These are phyloP conservation scores for Leishmania amazonensis DNA, from an alignment of 208 protist species.

Conservation along the genomic window DNA sequence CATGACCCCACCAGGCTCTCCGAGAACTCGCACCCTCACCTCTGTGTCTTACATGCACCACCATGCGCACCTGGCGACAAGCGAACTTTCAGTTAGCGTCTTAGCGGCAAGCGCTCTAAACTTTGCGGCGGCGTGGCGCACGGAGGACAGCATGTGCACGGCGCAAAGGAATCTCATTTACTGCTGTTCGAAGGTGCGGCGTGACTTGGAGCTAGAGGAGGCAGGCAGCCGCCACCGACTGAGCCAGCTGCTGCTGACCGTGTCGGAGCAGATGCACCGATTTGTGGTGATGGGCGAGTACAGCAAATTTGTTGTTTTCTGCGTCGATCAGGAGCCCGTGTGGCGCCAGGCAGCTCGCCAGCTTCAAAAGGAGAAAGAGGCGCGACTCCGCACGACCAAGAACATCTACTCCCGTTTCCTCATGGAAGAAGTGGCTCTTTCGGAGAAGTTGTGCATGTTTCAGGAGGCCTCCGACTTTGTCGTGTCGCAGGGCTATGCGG, in stretches of 20 bases:
- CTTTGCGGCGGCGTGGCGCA: slow-evolving; percentile 24
- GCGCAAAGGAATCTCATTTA: slow-evolving; percentile 32
- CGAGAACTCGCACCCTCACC: slow-evolving; percentile 8
- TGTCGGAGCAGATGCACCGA: slow-evolving; percentile 33
- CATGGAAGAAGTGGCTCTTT: slow-evolving; percentile 32
- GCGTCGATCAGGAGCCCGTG: slow-evolving; percentile 38
- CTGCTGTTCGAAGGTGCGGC: slow-evolving; percentile 18
- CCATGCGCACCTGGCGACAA: slow-evolving; percentile 6
- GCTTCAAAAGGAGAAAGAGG: slow-evolving; percentile 34
- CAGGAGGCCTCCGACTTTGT: slow-evolving; percentile 54
- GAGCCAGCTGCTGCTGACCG: slow-evolving; percentile 21
- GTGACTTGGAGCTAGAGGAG: slow-evolving; percentile 33
- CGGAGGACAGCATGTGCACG: slow-evolving; percentile 12
- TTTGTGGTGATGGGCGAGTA: slow-evolving; percentile 28
- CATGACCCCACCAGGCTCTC: background rate
- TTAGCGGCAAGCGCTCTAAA: slow-evolving; percentile 25
- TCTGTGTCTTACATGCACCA: slow-evolving; percentile 13
- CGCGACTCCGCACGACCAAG: slow-evolving; percentile 46
- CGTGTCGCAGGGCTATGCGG: slow-evolving; percentile 39
- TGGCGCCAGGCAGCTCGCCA: slow-evolving; percentile 45
- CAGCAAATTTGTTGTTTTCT: slow-evolving; percentile 50
- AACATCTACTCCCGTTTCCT: slow-evolving; percentile 54
- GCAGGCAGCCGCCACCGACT: slow-evolving; percentile 32
- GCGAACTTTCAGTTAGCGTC: background rate
- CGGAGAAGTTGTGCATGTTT: slow-evolving; percentile 38